These are phyloP conservation scores for Pyrenophora teres DNA, from an alignment of 2,329 filamentous ascomycete genomes.

Conservation along the genomic window DNA sequence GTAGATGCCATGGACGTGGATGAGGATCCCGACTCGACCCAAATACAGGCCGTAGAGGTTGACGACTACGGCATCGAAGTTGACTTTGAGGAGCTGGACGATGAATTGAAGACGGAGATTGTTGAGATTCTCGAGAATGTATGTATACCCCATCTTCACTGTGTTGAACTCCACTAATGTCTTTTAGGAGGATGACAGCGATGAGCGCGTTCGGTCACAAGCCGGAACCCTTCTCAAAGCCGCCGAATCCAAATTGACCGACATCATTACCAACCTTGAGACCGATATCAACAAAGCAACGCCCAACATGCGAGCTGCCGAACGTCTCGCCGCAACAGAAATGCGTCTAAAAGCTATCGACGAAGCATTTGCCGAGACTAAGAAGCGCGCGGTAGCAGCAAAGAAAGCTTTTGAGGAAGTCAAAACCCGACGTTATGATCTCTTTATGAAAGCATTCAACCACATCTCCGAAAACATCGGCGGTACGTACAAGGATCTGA, in stretches of 20 bases:
- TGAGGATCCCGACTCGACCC: slow-evolving; percentile 60
- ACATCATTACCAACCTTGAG: slow-evolving; percentile 75
- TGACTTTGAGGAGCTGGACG: slow-evolving; percentile 80
- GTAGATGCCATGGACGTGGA: slow-evolving; percentile 93
- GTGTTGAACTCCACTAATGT: slow-evolving; percentile 9
- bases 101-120: slow-evolving; percentile 65
- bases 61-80: slow-evolving; percentile 92
- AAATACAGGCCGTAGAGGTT: slow-evolving; percentile 61
- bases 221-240: slow-evolving; percentile 27
- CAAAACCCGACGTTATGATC: slow-evolving; percentile 80
- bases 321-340: slow-evolving; percentile 85
- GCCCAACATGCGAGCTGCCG: slow-evolving; percentile 94
- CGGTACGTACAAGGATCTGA: slow-evolving; percentile 93
- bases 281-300: slow-evolving; percentile 90
- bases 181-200: slow-evolving; percentile 67
- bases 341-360: slow-evolving; percentile 81
- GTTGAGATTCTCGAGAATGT: slow-evolving; percentile 54
- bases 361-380: slow-evolving; percentile 85
- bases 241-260: slow-evolving; percentile 74
- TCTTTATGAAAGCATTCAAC: slow-evolving; percentile 93
- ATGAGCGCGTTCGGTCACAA: slow-evolving; percentile 39
- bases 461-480: slow-evolving; percentile 96
- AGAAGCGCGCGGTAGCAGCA: slow-evolving; percentile 71
- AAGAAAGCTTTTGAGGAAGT: slow-evolving; percentile 83
- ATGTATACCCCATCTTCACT: slow-evolving; percentile 1